Evolutionary conservation across 2,329 filamentous ascomycete species (phyloP).

Genomic region (Diplodia intermedia): DNA sequence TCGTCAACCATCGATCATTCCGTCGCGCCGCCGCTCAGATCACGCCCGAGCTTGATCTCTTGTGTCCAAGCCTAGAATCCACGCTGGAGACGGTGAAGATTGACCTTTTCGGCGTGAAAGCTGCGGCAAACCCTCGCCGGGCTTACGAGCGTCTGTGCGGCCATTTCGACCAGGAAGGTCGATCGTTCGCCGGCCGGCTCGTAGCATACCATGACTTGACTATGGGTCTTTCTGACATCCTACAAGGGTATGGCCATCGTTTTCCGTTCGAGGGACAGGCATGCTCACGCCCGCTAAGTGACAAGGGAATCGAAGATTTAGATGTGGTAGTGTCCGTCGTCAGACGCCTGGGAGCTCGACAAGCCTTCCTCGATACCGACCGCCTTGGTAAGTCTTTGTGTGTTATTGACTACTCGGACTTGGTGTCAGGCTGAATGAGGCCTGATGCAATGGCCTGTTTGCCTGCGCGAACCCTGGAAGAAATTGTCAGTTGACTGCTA

Average conservation of each 20-base stretch:
- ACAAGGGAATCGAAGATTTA: slow-evolving; percentile 15
- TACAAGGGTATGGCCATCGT: slow-evolving; percentile 24
- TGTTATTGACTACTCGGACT: background rate
- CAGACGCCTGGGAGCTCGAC: slow-evolving; percentile 23
- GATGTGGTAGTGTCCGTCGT: slow-evolving; percentile 1
- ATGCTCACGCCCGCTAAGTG: slow-evolving; percentile 11
- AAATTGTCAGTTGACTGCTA: background rate
- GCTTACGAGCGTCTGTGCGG: slow-evolving; percentile 17
- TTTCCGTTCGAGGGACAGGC: background rate
- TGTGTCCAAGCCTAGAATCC: slow-evolving; percentile 29
- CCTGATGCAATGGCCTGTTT: background rate
- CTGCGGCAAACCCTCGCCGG: slow-evolving; percentile 14
- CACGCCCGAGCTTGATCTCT: slow-evolving; percentile 26
- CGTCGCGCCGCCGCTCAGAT: slow-evolving; percentile 36
- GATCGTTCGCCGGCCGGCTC: slow-evolving; percentile 17
- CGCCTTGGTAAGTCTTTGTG: slow-evolving; percentile 1
- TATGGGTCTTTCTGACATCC: slow-evolving; percentile 9
- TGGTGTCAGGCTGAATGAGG: background rate
- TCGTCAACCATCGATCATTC: slow-evolving; percentile 51
- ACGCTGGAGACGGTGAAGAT: slow-evolving; percentile 21
- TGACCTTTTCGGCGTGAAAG: slow-evolving; percentile 22
- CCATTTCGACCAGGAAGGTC: slow-evolving; percentile 20
- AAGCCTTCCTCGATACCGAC: slow-evolving; percentile 3
- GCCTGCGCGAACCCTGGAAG: background rate
- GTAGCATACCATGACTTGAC: slow-evolving; percentile 29